These are phyloP conservation scores for Setaria italica DNA, from an alignment of 202 grass and related monocot genomes.

Conservation along the genomic window DNA sequence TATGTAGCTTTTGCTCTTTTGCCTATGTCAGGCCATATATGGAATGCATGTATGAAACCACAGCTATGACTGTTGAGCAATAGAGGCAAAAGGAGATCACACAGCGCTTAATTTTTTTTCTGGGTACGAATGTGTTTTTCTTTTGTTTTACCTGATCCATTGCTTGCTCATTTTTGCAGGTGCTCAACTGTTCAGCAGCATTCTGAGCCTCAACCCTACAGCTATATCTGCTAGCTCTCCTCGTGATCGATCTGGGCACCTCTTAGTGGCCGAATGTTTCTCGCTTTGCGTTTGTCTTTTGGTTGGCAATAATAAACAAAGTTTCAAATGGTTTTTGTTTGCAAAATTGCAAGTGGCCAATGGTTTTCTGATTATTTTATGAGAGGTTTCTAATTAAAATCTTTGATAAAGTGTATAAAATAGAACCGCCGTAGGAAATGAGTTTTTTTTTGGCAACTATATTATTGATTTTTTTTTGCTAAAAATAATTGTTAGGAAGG, in stretches of 20 bases:
- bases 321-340: too few relatives aligned
- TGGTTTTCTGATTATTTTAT: background rate
- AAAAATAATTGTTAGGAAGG: too few relatives aligned
- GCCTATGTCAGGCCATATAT: constrained; percentile 50
- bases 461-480: too few relatives aligned
- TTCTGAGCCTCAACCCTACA: background rate
- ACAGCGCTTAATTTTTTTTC: background rate
- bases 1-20: constrained; percentile 45
- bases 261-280: constrained; percentile 6
- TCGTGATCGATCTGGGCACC: background rate
- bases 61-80: constrained; percentile 46
- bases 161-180: constrained; percentile 1
- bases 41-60: constrained; percentile 47
- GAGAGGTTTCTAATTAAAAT: background rate
- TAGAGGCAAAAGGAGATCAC: constrained; percentile 27
- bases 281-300: constrained; percentile 19
- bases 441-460: too few relatives aligned
- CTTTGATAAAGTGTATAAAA: background rate
- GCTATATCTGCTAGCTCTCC: constrained; percentile 6
- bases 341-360: background rate
- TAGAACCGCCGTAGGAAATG: background rate
- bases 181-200: constrained; percentile 25
- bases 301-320: background rate
- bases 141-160: constrained; percentile 3
- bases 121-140: background rate